phyloP scores from a whole-genome alignment of 805 yeast genomes.

The Kuraishia borneana region DNA sequence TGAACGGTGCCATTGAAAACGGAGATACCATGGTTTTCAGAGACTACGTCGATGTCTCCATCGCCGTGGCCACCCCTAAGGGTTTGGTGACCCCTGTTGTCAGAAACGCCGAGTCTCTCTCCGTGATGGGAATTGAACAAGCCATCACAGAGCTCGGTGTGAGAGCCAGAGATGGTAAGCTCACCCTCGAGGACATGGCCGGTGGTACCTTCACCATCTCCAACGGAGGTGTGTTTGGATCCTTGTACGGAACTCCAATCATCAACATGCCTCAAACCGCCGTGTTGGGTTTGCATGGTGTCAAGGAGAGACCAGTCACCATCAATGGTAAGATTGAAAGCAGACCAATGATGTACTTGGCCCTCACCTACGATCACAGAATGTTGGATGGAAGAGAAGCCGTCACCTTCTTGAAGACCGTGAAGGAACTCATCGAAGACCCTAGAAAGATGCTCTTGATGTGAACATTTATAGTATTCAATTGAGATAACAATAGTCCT shows the following conservation, averaged over 20 bases:
- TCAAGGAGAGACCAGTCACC: conserved; percentile 94
- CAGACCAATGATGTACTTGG: conserved; percentile 99
- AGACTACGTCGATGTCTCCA: conserved; percentile 90
- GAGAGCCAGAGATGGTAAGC: conserved; percentile 95
- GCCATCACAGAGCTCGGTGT: conserved; percentile 74
- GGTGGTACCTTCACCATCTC: conserved; percentile 99
- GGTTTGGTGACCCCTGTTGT: conserved; percentile 97
- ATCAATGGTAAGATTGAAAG: conserved; percentile 92
- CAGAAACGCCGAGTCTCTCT: conserved; percentile 88
- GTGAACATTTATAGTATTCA: conserved; percentile 5
- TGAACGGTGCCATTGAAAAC: conserved; percentile 87
- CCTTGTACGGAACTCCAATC: conserved; percentile 96
- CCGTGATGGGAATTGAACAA: conserved; percentile 80
- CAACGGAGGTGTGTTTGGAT: conserved; percentile 98
- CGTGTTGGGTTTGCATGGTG: conserved; percentile 94
- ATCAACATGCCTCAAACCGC: conserved; percentile 98
- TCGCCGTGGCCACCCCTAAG: conserved; percentile 98
- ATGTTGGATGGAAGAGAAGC: conserved; percentile 98
- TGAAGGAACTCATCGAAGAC: conserved; percentile 95
- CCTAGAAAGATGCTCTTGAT: conserved; percentile 92
- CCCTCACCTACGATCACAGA: conserved; percentile 97
- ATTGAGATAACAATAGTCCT: neutral
- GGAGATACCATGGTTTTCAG: conserved; percentile 90
- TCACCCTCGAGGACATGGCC: conserved; percentile 95
- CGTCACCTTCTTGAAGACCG: conserved; percentile 87